Evolutionary conservation across 805 yeast genomes (phyloP), one percentile per base, ranked within the genome.

Genomic region (Myxozyma vanderwaltii): DNA sequence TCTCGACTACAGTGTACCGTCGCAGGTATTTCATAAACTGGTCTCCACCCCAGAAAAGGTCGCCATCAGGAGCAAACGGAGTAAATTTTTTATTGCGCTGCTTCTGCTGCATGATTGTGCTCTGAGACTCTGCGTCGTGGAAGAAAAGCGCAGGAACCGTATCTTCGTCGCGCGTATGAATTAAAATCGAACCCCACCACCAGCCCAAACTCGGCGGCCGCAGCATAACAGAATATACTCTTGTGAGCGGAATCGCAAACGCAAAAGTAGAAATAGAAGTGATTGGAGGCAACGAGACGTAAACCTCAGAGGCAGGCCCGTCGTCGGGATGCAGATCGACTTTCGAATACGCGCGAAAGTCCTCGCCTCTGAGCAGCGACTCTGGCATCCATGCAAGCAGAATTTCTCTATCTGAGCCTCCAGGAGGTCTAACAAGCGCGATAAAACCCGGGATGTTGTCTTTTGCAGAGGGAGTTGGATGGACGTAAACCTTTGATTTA

Each of bases 11-110:
- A 33, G 88, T 83, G 63, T 81, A 78, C 40, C 74, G 72, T 33
- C 77, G 75, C 41, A 94, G 73, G 13, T 77, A 79, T 46, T 78
- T 76, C 59, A 89, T 73, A 59, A 94, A 86, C 65, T 88, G 87
- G 44, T 81, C 82, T 1, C 97, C 99, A 21, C 99, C 99, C 97
- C 98, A 94, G 65, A 85, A 88, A 40, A 89, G 71, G 23, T 78
- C 79, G 26, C 66, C 65, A 31, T 57, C 58, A n/a, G 63, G 51
- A 15, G 82, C 81, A 71, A 90, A 91, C 0, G 96, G 91, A 59
- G 87, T 88, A 71, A 91, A 90, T 13, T 81, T 76, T 67, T 82
- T 82, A 65, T 82, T 83, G 54, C 85, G 80, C 54, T 81, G 70
- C 51, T 81, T 80, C 63, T 84, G 86, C 63, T 82, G 86, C 61